Evolutionary conservation across 2,329 filamentous ascomycete genomes (phyloP).

Genomic region (Colletotrichum tropicale): DNA sequence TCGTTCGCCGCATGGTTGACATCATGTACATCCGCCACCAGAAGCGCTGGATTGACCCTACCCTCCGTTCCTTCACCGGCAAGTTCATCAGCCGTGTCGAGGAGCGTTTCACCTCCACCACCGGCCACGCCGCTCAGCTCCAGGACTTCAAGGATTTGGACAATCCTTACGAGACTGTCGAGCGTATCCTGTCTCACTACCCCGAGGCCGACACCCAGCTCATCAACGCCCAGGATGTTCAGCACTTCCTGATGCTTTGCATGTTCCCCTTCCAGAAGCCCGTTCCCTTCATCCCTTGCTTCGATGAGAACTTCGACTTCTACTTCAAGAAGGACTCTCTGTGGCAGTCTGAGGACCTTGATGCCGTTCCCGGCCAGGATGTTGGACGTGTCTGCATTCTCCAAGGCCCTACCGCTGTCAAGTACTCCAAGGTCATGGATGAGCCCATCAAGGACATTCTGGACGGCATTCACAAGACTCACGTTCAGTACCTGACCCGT

Average conservation of each 20-base stretch:
- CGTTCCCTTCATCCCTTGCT: constrained; percentile 91
- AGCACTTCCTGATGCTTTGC: constrained; percentile 94
- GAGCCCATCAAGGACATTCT: constrained; percentile 96
- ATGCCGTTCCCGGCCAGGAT: constrained; percentile 94
- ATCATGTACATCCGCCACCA: constrained; percentile 93
- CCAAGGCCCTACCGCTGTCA: constrained; percentile 91
- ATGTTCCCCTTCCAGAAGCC: constrained; percentile 94
- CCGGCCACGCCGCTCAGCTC: constrained; percentile 78
- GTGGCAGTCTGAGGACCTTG: constrained; percentile 98
- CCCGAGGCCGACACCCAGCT: constrained; percentile 88
- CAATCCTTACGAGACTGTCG: constrained; percentile 78
- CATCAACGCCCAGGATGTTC: constrained; percentile 97
- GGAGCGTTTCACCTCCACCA: constrained; percentile 83
- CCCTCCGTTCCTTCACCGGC: constrained; percentile 81
- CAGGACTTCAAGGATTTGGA: constrained; percentile 91
- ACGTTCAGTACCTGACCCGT: constrained; percentile 79
- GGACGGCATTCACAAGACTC: constrained; percentile 85
- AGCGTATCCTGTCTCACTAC: constrained; percentile 81
- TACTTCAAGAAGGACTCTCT: constrained; percentile 99
- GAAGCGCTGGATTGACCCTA: constrained; percentile 88
- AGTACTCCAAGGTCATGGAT: constrained; percentile 87
- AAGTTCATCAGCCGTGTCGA: constrained; percentile 98
- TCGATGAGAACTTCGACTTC: constrained; percentile 98
- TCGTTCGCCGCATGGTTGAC: constrained; percentile 85
- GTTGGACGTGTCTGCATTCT: constrained; percentile 96